These are phyloP conservation scores for Fusarium sp. DNA, from an alignment of 2,329 filamentous ascomycete genomes.

Conservation along the genomic window DNA sequence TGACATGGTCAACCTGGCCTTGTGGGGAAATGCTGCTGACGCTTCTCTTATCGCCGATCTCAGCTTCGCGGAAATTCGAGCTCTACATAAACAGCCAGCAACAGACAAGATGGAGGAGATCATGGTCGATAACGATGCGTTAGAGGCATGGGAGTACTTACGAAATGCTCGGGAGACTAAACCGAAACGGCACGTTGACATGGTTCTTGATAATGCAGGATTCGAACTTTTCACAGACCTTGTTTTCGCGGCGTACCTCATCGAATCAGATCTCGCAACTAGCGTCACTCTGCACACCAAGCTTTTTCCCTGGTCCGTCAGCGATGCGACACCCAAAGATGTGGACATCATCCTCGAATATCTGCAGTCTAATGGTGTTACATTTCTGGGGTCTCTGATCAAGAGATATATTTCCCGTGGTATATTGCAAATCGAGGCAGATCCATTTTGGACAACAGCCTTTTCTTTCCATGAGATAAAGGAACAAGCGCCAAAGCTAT, in stretches of 20 bases:
- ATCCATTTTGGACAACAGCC: slow-evolving; percentile 8
- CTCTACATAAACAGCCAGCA: background rate
- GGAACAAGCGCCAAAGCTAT: background rate
- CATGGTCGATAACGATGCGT: background rate
- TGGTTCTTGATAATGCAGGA: slow-evolving; percentile 10
- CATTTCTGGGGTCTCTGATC: background rate
- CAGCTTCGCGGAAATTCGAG: slow-evolving; percentile 1
- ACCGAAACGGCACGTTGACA: background rate
- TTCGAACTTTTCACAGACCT: slow-evolving; percentile 13
- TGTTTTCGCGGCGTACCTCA: slow-evolving; percentile 1
- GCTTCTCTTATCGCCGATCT: slow-evolving; percentile 10
- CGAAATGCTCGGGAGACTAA: background rate
- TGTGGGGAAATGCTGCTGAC: slow-evolving; percentile 17
- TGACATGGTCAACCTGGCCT: background rate
- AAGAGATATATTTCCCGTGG: background rate
- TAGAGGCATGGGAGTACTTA: background rate
- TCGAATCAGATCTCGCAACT: background rate
- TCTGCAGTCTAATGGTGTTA: background rate
- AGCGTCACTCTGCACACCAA: background rate
- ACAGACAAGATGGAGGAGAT: background rate
- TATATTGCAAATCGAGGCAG: background rate
- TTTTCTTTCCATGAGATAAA: slow-evolving; percentile 6
- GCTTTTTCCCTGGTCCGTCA: slow-evolving; percentile 6
- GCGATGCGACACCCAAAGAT: background rate
- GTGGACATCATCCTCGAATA: background rate